Evolutionary conservation across 305 asterid species (phyloP).

Genomic region (Stenogyne calaminthoides): DNA sequence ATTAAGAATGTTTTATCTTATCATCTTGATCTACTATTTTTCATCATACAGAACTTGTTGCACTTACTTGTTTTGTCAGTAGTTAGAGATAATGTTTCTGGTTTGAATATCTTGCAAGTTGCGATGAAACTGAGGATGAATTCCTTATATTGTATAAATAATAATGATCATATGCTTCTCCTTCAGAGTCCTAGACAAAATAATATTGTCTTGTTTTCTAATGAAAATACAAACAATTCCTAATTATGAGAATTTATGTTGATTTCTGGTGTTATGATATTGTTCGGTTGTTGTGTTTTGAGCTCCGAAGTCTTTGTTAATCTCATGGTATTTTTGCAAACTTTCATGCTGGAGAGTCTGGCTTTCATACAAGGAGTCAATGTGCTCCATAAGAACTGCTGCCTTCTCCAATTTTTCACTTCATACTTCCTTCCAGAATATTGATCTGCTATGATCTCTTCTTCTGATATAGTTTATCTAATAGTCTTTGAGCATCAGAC

Average conservation of each 20-base stretch:
- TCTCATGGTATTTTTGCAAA: neutral
- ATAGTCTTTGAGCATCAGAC: conserved; percentile 63
- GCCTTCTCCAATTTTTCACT: neutral
- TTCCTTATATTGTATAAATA: too few relatives aligned
- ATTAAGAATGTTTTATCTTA: too few relatives aligned
- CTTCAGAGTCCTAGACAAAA: too few relatives aligned
- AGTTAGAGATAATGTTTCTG: too few relatives aligned
- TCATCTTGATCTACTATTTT: too few relatives aligned
- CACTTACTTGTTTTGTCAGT: too few relatives aligned
- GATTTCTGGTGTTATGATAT: neutral
- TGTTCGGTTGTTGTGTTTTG: neutral
- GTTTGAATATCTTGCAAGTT: too few relatives aligned
- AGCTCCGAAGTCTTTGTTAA: neutral
- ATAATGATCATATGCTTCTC: neutral
- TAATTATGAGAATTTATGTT: neutral
- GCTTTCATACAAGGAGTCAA: neutral
- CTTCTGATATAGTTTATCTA: conserved; percentile 54
- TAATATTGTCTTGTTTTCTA: neutral
- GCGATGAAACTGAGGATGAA: too few relatives aligned
- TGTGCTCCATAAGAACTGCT: conserved; percentile 12
- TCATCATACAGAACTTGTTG: too few relatives aligned
- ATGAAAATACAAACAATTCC: neutral
- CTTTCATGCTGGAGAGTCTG: conserved; percentile 16
- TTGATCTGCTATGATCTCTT: conserved; percentile 34
- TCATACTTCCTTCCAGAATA: conserved; percentile 18